Conservation (phyloP, 2,329 filamentous ascomycete species). For the Aspergillus sp. region DNA sequence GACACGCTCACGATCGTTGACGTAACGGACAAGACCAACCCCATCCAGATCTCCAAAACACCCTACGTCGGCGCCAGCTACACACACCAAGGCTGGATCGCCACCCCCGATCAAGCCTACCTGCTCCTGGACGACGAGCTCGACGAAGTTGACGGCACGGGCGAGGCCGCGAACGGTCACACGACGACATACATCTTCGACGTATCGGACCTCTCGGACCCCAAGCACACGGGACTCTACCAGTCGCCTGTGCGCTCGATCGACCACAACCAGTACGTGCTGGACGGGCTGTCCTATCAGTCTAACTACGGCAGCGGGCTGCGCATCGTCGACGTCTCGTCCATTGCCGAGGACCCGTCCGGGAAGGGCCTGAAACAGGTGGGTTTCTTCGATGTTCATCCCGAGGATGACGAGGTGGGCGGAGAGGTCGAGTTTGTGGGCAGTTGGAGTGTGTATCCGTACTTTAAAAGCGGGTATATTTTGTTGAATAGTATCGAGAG, state of each 20-base stretch:
- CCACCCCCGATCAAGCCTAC: slow-evolving; percentile 13
- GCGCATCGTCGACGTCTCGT: slow-evolving; percentile 18
- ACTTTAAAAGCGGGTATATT: slow-evolving; percentile 14
- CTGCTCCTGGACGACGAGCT: slow-evolving; percentile 20
- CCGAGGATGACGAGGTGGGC: slow-evolving; percentile 14
- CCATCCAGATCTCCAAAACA: slow-evolving; percentile 19
- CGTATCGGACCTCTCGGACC: slow-evolving; percentile 12
- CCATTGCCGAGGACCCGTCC: slow-evolving; percentile 14
- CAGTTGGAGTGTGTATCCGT: slow-evolving; percentile 21
- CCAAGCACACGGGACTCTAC: slow-evolving; percentile 18
- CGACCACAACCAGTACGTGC: slow-evolving; percentile 22
- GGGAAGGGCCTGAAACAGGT: slow-evolving; percentile 15
- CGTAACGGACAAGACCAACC: slow-evolving; percentile 12
- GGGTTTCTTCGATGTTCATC: slow-evolving; percentile 18
- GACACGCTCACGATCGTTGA: slow-evolving; percentile 20
- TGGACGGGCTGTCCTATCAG: slow-evolving; percentile 17
- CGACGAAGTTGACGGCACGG: slow-evolving; percentile 16
- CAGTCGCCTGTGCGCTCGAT: slow-evolving; percentile 19
- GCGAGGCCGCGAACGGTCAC: slow-evolving; percentile 19
- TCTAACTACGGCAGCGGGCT: slow-evolving; percentile 20
- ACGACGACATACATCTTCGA: slow-evolving; percentile 22
- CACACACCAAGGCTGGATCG: slow-evolving; percentile 20
- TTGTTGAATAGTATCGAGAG: slow-evolving; percentile 21
- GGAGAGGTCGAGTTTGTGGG: slow-evolving; percentile 17
- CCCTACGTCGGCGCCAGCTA: slow-evolving; percentile 18